phyloP scores from a whole-genome alignment of 352 stramenopile genomes.

The Pythium brassicae region DNA sequence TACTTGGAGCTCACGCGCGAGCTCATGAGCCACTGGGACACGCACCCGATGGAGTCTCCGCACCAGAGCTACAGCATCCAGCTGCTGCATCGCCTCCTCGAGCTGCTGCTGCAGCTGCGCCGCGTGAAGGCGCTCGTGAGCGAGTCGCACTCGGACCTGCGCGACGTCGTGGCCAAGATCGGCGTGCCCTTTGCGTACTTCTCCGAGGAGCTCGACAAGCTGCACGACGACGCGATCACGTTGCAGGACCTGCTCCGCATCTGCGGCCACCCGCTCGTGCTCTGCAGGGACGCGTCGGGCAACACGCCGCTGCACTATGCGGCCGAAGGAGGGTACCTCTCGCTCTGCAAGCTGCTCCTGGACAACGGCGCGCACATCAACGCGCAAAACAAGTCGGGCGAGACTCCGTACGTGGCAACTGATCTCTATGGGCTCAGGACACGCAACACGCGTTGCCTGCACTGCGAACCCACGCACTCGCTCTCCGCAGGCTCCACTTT shows the following conservation, averaged over 20 bases:
- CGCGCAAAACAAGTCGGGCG: slow-evolving; percentile 68
- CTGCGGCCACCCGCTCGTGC: slow-evolving; percentile 63
- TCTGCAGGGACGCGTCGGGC: slow-evolving; percentile 52
- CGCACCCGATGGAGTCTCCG: slow-evolving; percentile 53
- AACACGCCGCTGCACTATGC: slow-evolving; percentile 80
- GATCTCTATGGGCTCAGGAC: not conserved
- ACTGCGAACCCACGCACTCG: no score
- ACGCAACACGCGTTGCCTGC: not conserved
- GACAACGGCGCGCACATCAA: slow-evolving; percentile 70
- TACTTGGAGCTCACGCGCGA: slow-evolving; percentile 61
- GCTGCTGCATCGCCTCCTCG: slow-evolving; percentile 41
- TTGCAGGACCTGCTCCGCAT: slow-evolving; percentile 65
- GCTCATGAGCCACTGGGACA: slow-evolving; percentile 54
- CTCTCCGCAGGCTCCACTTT: slow-evolving; percentile 59
- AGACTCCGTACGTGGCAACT: slow-evolving; percentile 57
- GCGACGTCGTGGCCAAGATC: slow-evolving; percentile 41
- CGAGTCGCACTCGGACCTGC: slow-evolving; percentile 52
- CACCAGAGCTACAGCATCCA: slow-evolving; percentile 65
- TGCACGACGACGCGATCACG: slow-evolving; percentile 46
- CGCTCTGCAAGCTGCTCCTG: slow-evolving; percentile 57
- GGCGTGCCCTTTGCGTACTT: slow-evolving; percentile 61
- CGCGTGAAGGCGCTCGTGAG: slow-evolving; percentile 48
- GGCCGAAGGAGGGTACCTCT: slow-evolving; percentile 67
- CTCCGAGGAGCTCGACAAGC: slow-evolving; percentile 58
- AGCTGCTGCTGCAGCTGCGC: slow-evolving; percentile 45